These are phyloP conservation scores for Microbotryum violaceum DNA, from an alignment of 1,284 basidiomycete species.

Conservation along the genomic window DNA sequence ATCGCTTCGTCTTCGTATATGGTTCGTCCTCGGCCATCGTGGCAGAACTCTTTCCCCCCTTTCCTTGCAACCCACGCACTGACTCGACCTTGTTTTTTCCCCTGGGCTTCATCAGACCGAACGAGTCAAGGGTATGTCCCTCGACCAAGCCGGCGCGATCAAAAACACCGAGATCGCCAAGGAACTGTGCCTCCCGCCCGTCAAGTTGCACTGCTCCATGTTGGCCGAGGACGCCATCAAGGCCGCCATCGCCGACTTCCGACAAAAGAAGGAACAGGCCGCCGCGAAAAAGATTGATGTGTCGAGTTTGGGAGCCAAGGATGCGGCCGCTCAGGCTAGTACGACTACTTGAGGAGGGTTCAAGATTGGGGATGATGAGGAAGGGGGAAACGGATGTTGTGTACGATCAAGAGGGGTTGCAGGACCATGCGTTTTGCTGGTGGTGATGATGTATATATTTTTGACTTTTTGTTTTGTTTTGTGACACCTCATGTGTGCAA, in stretches of 20 bases:
- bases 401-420: too few species aligned
- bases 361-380: too few species aligned
- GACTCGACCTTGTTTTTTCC: constrained; percentile 40
- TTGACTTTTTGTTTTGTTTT: too few species aligned
- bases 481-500: too few species aligned
- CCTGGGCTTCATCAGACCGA: constrained; percentile 54
- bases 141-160: constrained; percentile 91
- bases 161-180: constrained; percentile 99
- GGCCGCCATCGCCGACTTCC: constrained; percentile 61
- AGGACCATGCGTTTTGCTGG: too few species aligned
- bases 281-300: too few species aligned
- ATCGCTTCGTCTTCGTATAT: constrained; percentile 95
- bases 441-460: too few species aligned
- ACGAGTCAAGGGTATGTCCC: constrained; percentile 85
- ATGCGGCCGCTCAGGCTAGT: too few species aligned
- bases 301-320: too few species aligned
- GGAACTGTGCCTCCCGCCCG: constrained; percentile 88
- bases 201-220: constrained; percentile 66
- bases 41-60: background rate
- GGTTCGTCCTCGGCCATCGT: constrained; percentile 34
- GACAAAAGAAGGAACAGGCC: constrained; percentile 44
- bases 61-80: background rate
- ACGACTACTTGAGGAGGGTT: too few species aligned
- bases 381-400: too few species aligned
- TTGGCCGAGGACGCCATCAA: constrained; percentile 95